Conservation (phyloP, 2,329 filamentous ascomycete species). For the Aspergillus fijiensis region DNA sequence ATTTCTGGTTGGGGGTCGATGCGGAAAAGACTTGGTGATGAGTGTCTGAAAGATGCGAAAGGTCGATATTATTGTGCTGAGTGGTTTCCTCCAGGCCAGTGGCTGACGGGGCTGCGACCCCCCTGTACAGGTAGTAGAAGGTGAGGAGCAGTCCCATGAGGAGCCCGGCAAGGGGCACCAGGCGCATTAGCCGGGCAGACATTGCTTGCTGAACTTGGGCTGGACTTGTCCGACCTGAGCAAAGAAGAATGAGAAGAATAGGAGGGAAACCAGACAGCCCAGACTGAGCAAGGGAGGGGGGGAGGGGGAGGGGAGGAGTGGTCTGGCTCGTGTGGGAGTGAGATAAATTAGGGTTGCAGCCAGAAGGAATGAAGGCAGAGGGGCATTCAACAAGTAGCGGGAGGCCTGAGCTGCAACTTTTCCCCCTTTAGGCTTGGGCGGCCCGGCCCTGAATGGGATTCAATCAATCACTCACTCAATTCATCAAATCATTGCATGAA, state of each 20-base stretch:
- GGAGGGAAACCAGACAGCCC: not conserved
- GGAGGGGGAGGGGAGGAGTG: not conserved
- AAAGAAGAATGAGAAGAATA: not conserved
- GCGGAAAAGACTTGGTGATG: constrained; percentile 47
- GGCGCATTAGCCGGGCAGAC: not conserved
- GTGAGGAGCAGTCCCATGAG: not conserved
- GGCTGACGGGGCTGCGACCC: not conserved
- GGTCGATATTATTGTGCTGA: not conserved
- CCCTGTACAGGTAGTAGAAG: not conserved
- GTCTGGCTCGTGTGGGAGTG: not conserved
- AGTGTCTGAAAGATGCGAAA: constrained; percentile 8
- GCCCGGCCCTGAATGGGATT: not conserved
- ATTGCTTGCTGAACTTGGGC: not conserved
- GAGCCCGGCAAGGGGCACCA: not conserved
- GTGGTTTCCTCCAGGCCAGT: not conserved
- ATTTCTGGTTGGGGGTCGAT: constrained; percentile 48
- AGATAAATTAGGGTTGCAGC: constrained; percentile 9
- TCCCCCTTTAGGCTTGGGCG: not conserved
- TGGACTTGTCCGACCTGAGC: not conserved
- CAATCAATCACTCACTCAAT: too few species aligned
- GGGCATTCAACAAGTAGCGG: too few species aligned
- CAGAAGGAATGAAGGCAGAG: not conserved
- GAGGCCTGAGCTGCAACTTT: not conserved
- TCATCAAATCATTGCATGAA: not conserved
- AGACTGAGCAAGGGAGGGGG: not conserved